phyloP scores from a whole-genome alignment of 306 rosid genomes.

The Malus sieversii region DNA sequence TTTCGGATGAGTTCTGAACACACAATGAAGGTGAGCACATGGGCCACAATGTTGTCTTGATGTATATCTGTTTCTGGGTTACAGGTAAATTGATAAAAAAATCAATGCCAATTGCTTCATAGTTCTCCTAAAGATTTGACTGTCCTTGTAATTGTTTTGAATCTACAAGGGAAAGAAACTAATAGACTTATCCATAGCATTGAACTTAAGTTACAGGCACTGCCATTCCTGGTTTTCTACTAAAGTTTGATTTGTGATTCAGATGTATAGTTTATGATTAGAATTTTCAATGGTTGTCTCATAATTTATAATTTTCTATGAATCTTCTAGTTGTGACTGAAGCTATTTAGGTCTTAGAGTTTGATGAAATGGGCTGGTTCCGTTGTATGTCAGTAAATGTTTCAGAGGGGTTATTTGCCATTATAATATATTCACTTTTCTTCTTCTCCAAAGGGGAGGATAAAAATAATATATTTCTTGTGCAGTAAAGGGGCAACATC shows the following conservation, averaged over 20 bases:
- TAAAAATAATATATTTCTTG: neutral
- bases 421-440: neutral
- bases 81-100: neutral
- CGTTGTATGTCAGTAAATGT: neutral
- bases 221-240: neutral
- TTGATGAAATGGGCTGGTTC: neutral
- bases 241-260: neutral
- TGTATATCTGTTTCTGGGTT: neutral
- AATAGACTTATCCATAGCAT: neutral
- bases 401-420: neutral
- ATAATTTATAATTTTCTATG: neutral
- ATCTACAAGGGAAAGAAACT: neutral
- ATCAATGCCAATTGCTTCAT: neutral
- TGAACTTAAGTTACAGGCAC: neutral
- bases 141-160: neutral
- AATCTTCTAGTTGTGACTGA: neutral
- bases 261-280: neutral
- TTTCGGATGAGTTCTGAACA: slow-evolving; percentile 95
- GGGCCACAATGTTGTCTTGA: neutral
- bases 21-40: slow-evolving; percentile 73
- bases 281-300: neutral
- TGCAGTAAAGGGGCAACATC: neutral
- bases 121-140: neutral
- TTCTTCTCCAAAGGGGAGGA: neutral
- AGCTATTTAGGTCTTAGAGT: neutral